Evolutionary conservation across 2,329 filamentous ascomycete species (phyloP), one percentile per base, ranked within the genome.

Genomic region (Fusarium sacchari): DNA sequence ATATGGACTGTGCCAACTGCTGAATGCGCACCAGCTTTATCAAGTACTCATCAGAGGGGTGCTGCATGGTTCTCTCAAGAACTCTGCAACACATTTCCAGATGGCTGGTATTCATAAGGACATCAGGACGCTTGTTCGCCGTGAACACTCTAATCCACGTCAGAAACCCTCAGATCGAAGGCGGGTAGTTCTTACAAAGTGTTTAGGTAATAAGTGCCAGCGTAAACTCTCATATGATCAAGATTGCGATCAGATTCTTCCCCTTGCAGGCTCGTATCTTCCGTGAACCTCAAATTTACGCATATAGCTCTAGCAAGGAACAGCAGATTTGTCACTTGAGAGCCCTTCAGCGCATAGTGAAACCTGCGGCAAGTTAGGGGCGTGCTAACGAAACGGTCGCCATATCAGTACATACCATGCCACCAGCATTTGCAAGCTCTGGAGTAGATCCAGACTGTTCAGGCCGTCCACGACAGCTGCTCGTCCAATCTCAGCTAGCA

Each of bases 181-280:
- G 22, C 30, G 18, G n/a, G 36, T 14, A 36, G 4, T 6, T 80
- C 84, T 75, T 67, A 87, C 85, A 86, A 73, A 12, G 86, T 86
- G 36, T 86, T 85, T 8, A 88, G 72, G 61, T 88, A 88, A 65
- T 87, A 88, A 8, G 84, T 85, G 6, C 85, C 86, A 2, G 82
- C 82, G 74, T 86, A 87, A 0, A 86, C 85, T 49, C 87, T 81
- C 79, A 87, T 83, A 50, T 83, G 78, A 62, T 88, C 85, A 15
- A 87, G 71, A 28, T 79, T 79, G 80, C 52, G 77, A 73, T 70
- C 55, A 44, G 56, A 64, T 47, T 61, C 71, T 10, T 71, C 68
- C 28, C 74, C 75, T 26, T 73, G 69, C n/a, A 78, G 65, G 15
- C 62, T 67, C 2, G 49, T 43, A 52, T 76, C 71, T 14, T 78